Percentiles rank a stretch among this genome's conserved stretches.
These are phyloP conservation scores for Alternaria postmessia DNA, from an alignment of 2,329 filamentous ascomycete species.

Conservation along the genomic window DNA sequence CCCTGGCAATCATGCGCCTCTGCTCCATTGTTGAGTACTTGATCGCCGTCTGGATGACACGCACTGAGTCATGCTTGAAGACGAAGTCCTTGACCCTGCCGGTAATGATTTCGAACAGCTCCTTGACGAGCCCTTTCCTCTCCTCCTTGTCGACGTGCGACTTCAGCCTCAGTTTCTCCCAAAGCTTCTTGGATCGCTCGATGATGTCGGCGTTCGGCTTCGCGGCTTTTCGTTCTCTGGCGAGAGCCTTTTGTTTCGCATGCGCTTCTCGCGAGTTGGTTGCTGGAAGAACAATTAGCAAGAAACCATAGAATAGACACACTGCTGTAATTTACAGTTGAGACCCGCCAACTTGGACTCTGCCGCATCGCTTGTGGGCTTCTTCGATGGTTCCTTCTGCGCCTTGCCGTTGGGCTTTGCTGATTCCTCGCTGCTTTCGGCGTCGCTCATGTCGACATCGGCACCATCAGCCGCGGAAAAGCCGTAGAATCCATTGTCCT, in stretches of 20 bases:
- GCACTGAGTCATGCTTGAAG: slow-evolving; percentile 97
- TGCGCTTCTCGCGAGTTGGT: slow-evolving; percentile 86
- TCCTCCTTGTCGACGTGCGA: slow-evolving; percentile 92
- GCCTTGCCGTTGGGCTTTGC: slow-evolving; percentile 28
- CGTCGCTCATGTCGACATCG: slow-evolving; percentile 34
- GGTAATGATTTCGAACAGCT: slow-evolving; percentile 90
- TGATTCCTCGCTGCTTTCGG: slow-evolving; percentile 26
- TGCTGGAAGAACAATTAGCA: slow-evolving; percentile 55
- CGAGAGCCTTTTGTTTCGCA: slow-evolving; percentile 88
- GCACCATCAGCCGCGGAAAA: slow-evolving; percentile 44
- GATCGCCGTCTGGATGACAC: slow-evolving; percentile 93
- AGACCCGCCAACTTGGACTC: slow-evolving; percentile 37
- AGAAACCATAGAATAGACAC: neutral
- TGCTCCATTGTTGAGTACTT: slow-evolving; percentile 92
- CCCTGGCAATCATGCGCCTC: slow-evolving; percentile 82
- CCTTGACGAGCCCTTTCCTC: slow-evolving; percentile 81
- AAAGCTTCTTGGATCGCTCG: slow-evolving; percentile 90
- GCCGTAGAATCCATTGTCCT: slow-evolving; percentile 47
- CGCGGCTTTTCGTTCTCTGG: slow-evolving; percentile 85
- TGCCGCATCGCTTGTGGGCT: slow-evolving; percentile 26
- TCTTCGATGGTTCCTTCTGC: slow-evolving; percentile 30
- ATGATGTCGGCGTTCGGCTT: slow-evolving; percentile 94
- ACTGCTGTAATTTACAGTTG: slow-evolving; percentile 31
- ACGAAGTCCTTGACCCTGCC: slow-evolving; percentile 94
- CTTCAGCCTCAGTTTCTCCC: slow-evolving; percentile 92